Base-by-base conservation (phyloP, 2,329 filamentous ascomycete genomes). In the Colletotrichum scovillei region DNA sequence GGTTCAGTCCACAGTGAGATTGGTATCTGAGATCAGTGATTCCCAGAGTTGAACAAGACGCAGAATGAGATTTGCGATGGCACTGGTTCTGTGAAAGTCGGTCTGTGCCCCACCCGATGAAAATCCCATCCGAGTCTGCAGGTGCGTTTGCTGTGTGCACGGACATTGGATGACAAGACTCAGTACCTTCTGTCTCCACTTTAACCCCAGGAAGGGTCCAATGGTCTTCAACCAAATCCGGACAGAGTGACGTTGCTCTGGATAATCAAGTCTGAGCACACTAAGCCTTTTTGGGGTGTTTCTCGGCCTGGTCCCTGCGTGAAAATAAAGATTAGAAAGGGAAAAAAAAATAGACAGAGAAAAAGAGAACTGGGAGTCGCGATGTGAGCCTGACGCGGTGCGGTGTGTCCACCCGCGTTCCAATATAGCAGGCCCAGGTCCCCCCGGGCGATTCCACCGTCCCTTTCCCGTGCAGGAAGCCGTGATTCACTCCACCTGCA, bases 401-500 rank as follows among this genome's bases (percentile, higher is more conserved):
- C 63, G 68, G 32, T 69, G 35, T 67, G 63, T 28, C n/a, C 38
- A 63, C 63, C 68, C 68, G 56, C 71, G 71, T 73, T 72, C 71
- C 71, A 73, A 67, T 67, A 67, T 74, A 73, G 69, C 63, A 67
- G 63, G 72, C 35, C 57, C 58, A 68, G 72, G 69, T 60, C 63
- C 69, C 63, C 55, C 68, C 56, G 16, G 62, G 72, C 55, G 57
- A 68, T 46, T 38, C 42, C 65, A 67, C 65, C 52, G 71, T 73
- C 62, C 71, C 71, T 73, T 73, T 73, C 46, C 56, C 38, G 60
- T 71, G 71, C 71, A 73, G 67, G 46, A 73, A 70, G 67, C 71
- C 71, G 55, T 57, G 35, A 52, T 73, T 71, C 67, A 73, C 71
- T 71, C 71, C 71, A 71, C 56, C 59, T 73, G 67, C 67, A 73